Evolutionary conservation across 768 basidiomycete genomes (phyloP), one percentile per base, ranked within the genome.

Genomic region (Piloderma croceum): DNA sequence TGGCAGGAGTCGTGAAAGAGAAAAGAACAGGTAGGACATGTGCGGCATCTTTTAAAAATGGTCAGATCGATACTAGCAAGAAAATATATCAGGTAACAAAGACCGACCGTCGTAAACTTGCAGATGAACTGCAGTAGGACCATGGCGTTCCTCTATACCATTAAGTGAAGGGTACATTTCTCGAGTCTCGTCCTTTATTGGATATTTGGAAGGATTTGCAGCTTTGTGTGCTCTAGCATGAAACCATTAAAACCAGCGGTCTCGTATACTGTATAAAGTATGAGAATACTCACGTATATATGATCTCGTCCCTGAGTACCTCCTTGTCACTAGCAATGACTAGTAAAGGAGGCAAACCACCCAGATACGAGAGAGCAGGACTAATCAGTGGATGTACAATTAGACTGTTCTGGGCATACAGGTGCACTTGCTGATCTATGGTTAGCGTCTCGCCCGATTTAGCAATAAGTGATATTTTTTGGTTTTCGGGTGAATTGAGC

Each of bases 261-360:
- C 33, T 41, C n/a, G n/a, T n/a, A 17, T 22, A n/a, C 7, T 22
- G 23, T 11, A 33, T 22, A 38, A 17, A 11, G n/a, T 23, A 18
- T n/a, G 21, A 29, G 5, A 37, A 32, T 24, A 70, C 81, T 46
- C 36, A 88, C 90, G 75, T 65, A 55, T 90, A 97, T 22, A 97
- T 77, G 24, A 90, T 80, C 60, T 97, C 94, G 56, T 98, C 94
- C 39, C 92, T 70, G 31, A 97, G 61, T 0, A 94, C 90, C 63
- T 98, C 94, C 51, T 83, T 86, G 41, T 96, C 87, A 29, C 94
- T 81, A 1, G 81, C 85, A 47, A 92, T 79, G 48, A 99, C 63
- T 19, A 90, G 62, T 34, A 98, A 54, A 10, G 96, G 96, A 2
- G 90, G 90, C 1, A 99, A 61, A 2, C 93, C 93, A 5, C 94